phyloP scores from a whole-genome alignment of 2,329 filamentous ascomycete species.

The Talaromyces sp. region DNA sequence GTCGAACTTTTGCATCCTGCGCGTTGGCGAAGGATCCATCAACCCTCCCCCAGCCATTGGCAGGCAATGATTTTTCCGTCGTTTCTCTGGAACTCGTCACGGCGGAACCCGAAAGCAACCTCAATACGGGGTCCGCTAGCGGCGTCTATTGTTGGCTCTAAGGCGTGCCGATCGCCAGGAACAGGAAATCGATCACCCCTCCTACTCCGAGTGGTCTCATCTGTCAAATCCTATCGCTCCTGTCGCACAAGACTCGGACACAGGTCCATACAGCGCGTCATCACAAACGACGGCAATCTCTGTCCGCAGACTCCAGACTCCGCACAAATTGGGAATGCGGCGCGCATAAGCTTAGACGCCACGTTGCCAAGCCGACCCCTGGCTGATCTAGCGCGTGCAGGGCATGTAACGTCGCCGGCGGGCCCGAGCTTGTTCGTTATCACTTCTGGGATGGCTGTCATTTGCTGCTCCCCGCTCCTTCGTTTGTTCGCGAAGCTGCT shows the following conservation, averaged over 20 bases:
- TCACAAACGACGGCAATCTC: background rate
- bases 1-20: no score
- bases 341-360: background rate
- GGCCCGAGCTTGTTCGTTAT: background rate
- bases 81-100: background rate
- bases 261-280: background rate
- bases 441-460: background rate
- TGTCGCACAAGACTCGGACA: background rate
- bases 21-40: no score
- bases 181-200: background rate
- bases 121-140: background rate
- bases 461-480: background rate
- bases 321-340: background rate
- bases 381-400: background rate
- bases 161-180: background rate
- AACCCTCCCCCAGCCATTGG: background rate
- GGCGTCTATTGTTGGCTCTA: background rate
- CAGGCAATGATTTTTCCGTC: background rate
- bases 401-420: background rate
- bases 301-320: no score
- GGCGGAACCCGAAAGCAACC: background rate
- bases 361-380: background rate
- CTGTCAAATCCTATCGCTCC: background rate
- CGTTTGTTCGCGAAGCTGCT: background rate
- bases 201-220: background rate